Conservation (phyloP, 148 eudicot genomes). For the Amaranthus palmeri region DNA sequence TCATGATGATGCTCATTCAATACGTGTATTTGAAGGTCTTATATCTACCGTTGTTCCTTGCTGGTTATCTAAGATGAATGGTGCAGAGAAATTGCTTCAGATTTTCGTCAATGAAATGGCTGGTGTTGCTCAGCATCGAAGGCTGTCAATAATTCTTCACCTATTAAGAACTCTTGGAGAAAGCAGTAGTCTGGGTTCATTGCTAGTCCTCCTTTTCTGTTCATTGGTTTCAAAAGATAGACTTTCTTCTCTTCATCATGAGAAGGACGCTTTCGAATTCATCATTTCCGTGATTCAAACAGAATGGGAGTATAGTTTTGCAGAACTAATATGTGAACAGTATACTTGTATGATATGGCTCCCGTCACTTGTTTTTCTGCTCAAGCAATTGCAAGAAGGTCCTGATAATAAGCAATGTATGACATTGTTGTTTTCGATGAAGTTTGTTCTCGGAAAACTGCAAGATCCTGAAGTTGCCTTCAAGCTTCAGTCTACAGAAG, state of each 20-base stretch:
- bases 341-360: conserved; percentile 81
- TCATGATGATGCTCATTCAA: conserved; percentile 77
- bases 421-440: conserved; percentile 52
- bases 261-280: conserved; percentile 29
- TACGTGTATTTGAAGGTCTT: conserved; percentile 69
- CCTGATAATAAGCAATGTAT: conserved; percentile 34
- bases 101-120: conserved; percentile 65
- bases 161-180: conserved; percentile 81
- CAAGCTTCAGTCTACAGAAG: conserved; percentile 63
- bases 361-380: conserved; percentile 65
- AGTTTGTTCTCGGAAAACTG: conserved; percentile 56
- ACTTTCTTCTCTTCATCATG: conserved; percentile 25
- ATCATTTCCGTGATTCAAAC: conserved; percentile 28
- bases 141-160: conserved; percentile 57
- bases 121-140: conserved; percentile 68
- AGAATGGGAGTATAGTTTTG: conserved; percentile 80
- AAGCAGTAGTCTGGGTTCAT: conserved; percentile 59
- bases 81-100: conserved; percentile 58
- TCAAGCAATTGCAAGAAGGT: conserved; percentile 41
- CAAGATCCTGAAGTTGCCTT: conserved; percentile 76
- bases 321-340: conserved; percentile 60
- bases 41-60: conserved; percentile 76
- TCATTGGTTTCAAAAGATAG: conserved; percentile 54
- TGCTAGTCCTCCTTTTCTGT: conserved; percentile 66
- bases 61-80: conserved; percentile 59